Evolutionary conservation across 495 filamentous ascomycete genomes (phyloP), one percentile per base, ranked within the genome.

Genomic region (Xylaria intraflava): DNA sequence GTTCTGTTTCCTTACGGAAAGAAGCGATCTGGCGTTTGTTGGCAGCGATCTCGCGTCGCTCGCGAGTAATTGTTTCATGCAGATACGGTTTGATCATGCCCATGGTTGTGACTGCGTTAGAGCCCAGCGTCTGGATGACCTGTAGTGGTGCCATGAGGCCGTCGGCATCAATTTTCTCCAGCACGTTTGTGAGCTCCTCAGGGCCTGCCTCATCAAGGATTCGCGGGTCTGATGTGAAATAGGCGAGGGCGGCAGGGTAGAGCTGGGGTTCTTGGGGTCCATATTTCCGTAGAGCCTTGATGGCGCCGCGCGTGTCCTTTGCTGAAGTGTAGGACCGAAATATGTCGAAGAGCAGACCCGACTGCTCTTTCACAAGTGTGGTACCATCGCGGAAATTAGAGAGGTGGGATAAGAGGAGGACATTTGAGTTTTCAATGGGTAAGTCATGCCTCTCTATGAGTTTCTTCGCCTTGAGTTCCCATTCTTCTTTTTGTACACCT

Each of bases 321-420:
- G 91, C 91, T 0, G 90, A 85, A 5, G 92, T 96, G 66, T 95
- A 96, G 0, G 93, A 96, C 20, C 93, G 84, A 73, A 98, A 97
- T 52, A 98, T 96, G 66, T 98, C 94, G 40, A 92, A 91, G 12
- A 85, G 81, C 7, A 96, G 77, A 20, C 93, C 92, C 64, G 95
- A 87, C 64, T 96, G 87, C 64, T 98, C 93, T 45, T 91, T 86
- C 47, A 98, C 91, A 0, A 97, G 80, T 9, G 86, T 90, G 3
- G 90, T 95, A 22, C 93, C 93, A 65, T 91, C 90, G 24, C 79
- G 76, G 76, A 96, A 98, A 65, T 88, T 80, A 2, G 91, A 91
- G 3, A 98, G 78, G 61, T 96, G 87, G 2, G 93, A 98, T 8
- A 98, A 81, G 9, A 98, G 75, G 0, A 98, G 78, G 8, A 97